Percentiles rank a stretch among this genome's conserved stretches.
phyloP scores from a whole-genome alignment of 129 eudicot genomes.

The Flaveria linearis region DNA sequence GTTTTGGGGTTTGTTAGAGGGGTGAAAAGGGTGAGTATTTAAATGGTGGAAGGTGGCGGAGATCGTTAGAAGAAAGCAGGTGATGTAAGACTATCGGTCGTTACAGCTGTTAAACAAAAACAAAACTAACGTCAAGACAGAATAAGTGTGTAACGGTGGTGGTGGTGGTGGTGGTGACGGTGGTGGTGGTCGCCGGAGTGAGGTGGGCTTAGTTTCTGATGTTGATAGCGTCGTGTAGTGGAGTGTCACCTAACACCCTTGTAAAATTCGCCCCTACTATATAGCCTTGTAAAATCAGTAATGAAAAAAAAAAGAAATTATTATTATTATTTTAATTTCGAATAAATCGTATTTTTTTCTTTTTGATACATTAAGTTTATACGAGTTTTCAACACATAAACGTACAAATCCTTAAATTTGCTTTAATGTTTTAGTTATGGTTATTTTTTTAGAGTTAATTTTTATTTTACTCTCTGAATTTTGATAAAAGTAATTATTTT shows the following conservation, averaged over 20 bases:
- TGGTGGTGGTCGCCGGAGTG: not conserved
- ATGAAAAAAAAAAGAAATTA: too few relatives aligned
- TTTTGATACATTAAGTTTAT: too few relatives aligned
- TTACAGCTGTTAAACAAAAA: constrained; percentile 17
- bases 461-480: too few relatives aligned
- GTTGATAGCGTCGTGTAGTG: constrained; percentile 27
- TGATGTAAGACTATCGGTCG: not conserved
- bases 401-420: too few relatives aligned
- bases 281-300: not conserved
- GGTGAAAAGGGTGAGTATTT: constrained; percentile 22
- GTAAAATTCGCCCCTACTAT: constrained; percentile 26
- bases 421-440: too few relatives aligned
- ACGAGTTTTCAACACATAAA: too few relatives aligned
- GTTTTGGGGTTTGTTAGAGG: constrained; percentile 5
- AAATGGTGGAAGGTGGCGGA: constrained; percentile 49
- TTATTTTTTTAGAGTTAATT: too few relatives aligned
- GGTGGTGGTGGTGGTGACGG: not conserved
- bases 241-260: constrained; percentile 20
- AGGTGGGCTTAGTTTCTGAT: constrained; percentile 36
- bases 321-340: not conserved
- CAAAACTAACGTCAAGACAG: not conserved
- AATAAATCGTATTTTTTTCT: not conserved
- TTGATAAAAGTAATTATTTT: too few relatives aligned
- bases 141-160: not conserved
- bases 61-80: constrained; percentile 35